Evolutionary conservation across 2,329 filamentous ascomycete species (phyloP), one percentile per base, ranked within the genome.

Genomic region (Niveomyces coronatus): DNA sequence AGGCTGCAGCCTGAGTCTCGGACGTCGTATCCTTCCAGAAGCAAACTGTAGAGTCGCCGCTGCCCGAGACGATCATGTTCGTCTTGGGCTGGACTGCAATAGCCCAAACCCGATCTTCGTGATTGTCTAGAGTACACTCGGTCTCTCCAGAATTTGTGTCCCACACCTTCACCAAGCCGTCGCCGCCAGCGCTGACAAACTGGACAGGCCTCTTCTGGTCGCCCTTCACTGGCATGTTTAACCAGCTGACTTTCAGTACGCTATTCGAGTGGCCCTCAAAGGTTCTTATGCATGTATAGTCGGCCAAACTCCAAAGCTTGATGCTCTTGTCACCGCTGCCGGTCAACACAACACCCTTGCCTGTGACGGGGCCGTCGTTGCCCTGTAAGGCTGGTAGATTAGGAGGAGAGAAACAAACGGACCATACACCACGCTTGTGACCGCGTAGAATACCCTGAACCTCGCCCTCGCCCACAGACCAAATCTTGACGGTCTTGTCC

Each of bases 251-350:
- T 61, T 96, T 96, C 22, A 98, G 68, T 3, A 98, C 84, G 50
- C 85, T 94, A 63, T 96, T 93, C 5, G 87, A 89, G 59, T 98
- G 91, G 0, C 91, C 91, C 60, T 98, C 93, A 40, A 96, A 91
- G 0, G 91, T 96, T 41, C 89, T 72, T 31, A 98, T 66, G 60
- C 91, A 98, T 47, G 79, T 85, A 61, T 95, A 98, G 60, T 94
- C 88, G 3, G 81, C 74, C 44, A 98, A 67, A 55, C 76, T 95
- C 93, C 93, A 98, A 9, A 98, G 72, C 58, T 94, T 93, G 52
- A 96, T 75, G 0, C 86, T 96, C 63, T 95, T 95, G 60, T 98
- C 91, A 53, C 89, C 91, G 49, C 85, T 93, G 24, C 87, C 91
- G 1, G 91, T 96, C 19, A 94, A 72, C 10, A 94, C 68, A 31